Evolutionary conservation across 306 rosid genomes (phyloP), one percentile per base, ranked within the genome.

Genomic region (Cyamopsis tetragonoloba): DNA sequence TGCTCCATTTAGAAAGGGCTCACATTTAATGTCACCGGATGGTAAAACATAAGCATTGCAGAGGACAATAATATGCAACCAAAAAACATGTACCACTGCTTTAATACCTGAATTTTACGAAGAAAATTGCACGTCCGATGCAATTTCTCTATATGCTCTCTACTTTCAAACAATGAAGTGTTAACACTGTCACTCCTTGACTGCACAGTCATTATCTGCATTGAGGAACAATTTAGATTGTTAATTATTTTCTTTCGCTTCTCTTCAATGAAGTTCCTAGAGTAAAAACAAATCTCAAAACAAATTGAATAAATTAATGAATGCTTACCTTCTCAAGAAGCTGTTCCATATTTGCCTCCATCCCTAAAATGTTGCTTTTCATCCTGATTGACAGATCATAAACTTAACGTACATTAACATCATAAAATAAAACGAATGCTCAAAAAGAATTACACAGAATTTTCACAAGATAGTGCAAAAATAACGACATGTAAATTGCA

Each of bases 351-450:
- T 88, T 82, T 46, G 62, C 71, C 72, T 89, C 97, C 97, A 93
- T 93, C 81, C 96, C 96, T 54, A 82, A 81, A 30, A 93, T 93
- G 70, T 93, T 89, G 61, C 89, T 84, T 71, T 89, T 89, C 98
- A 89, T 89, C 83, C 96, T 93, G 81, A 70, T 66, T 17, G 50
- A 34, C 30, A 51, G 14, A 54, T 55, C n/a, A 2, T 12, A 51
- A 24, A 10, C 5, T 13, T 13, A 54, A 3, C 17, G 19, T 54
- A 3, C 67, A 41, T 13, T 13, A 26, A 58, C 30, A 58, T 3
- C 12, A 10, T 18, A 35, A 13, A 14, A 15, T 53, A 38, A 44
- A 12, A 35, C 1, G 56, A 18, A 19, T 6, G 12, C 9, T 9
- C 19, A 5, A 42, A 42, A 14, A 60, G 19, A 15, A 24, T 1